Evolutionary conservation across 805 yeast genomes (phyloP).

Genomic region (Cyberlindnera euphorbiiphila): DNA sequence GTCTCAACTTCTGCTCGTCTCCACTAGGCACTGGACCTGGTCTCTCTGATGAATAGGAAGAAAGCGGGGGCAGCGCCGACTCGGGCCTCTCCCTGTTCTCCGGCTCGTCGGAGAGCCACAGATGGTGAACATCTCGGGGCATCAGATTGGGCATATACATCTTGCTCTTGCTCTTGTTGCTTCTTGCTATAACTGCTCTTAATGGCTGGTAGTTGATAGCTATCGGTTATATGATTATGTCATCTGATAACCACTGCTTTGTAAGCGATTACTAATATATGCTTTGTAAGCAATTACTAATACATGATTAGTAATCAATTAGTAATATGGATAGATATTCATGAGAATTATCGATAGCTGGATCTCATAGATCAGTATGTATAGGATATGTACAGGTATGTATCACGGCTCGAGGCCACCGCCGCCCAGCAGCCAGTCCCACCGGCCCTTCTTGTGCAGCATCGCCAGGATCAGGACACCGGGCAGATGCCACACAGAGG

Average conservation of each 20-base stretch:
- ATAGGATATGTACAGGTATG: not conserved
- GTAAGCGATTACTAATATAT: too few species aligned
- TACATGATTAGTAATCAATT: too few species aligned
- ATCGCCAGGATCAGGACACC: slow-evolving; percentile 85
- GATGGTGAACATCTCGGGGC: slow-evolving; percentile 41
- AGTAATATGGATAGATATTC: too few species aligned
- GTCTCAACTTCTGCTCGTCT: slow-evolving; percentile 15
- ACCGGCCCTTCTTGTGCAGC: slow-evolving; percentile 91
- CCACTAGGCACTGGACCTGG: slow-evolving; percentile 30
- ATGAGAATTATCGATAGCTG: too few species aligned
- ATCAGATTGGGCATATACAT: slow-evolving; percentile 49
- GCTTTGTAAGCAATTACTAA: too few species aligned
- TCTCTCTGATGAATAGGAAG: slow-evolving; percentile 49
- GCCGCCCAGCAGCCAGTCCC: slow-evolving; percentile 65
- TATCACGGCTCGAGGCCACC: slow-evolving; percentile 15
- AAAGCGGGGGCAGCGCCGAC: slow-evolving; percentile 53
- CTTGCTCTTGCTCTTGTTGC: not conserved
- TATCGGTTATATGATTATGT: too few species aligned
- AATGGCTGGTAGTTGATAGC: too few species aligned
- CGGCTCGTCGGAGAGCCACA: slow-evolving; percentile 34
- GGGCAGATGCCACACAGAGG: slow-evolving; percentile 92
- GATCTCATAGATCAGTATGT: not conserved
- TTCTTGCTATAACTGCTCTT: too few species aligned
- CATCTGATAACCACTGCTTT: too few species aligned
- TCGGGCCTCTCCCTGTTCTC: too few species aligned